Evolutionary conservation across 2,329 filamentous ascomycete genomes (phyloP), one percentile per base, ranked within the genome.

Genomic region (Penicillium palitans): DNA sequence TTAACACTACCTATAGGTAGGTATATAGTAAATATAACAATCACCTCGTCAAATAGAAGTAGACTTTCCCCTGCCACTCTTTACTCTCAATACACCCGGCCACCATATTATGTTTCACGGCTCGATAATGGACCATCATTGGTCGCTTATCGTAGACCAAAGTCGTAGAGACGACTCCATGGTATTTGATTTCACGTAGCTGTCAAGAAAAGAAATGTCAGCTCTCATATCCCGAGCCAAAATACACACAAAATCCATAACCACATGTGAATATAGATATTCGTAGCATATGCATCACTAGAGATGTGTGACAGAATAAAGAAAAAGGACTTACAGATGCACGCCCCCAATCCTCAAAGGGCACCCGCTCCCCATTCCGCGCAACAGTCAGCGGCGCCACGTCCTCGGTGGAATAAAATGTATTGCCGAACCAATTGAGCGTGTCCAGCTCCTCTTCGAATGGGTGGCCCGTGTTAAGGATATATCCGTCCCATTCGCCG

Each of bases 371-470:
- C 10, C 61, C 61, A 45, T 62, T 58, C n/a, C 31, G 50, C 10
- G 54, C 55, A 21, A 70, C 48, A 24, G 70, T 64, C 33, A 74
- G 61, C 8, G 72, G 71, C 10, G 72, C 70, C 10, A 73, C 70
- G 39, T 74, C 70, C 17, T 74, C 62, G 0, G 61, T 61, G 3
- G 59, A 63, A 4, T 64, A 59, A 42, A 73, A 74, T n/a, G 66
- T 67, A 21, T 71, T 71, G 0, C 71, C 72, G 1, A 68, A 66
- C 72, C 72, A 74, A 12, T 68, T 68, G 37, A 71, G 60, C 2
- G 61, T 53, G 6, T 57, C 58, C 25, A 72, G 59, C 21, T 61
- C 55, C 8, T 57, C 39, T 46, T 70, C 61, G 2, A 63, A 61
- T 1, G 66, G 62, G 35, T 72, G 70, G 1, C 64, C 64, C 0